A percentile compares a stretch with the other conserved stretches of the same genome.
Conservation (phyloP, 2,329 filamentous ascomycete species). For the Epicoccum sorghinum region DNA sequence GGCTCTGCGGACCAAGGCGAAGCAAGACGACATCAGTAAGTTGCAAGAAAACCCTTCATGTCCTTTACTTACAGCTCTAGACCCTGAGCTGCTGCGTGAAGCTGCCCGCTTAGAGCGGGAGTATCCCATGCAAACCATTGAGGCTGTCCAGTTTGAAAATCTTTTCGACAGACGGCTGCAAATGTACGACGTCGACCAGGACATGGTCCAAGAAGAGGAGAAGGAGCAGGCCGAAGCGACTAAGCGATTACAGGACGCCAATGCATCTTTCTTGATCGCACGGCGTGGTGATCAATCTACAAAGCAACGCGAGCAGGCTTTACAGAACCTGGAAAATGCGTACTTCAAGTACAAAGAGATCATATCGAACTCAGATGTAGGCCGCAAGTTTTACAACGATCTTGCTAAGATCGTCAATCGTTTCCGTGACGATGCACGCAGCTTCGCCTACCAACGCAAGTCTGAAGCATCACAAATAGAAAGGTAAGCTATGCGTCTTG, state of each 20-base stretch:
- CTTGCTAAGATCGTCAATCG: conserved; percentile 83
- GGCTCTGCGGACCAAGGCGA: conserved; percentile 76
- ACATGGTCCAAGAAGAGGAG: conserved; percentile 72
- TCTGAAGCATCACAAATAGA: conserved; percentile 82
- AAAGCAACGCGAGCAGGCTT: conserved; percentile 79
- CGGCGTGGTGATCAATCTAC: conserved; percentile 69
- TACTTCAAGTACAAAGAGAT: conserved; percentile 98
- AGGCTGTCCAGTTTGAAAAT: conserved; percentile 87
- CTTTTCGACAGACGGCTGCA: conserved; percentile 85
- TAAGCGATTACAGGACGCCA: conserved; percentile 73
- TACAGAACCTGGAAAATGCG: conserved; percentile 87
- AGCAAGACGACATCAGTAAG: conserved; percentile 82
- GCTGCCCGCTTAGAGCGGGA: conserved; percentile 83
- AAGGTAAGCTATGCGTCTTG: conserved; percentile 59
- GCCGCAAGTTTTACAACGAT: conserved; percentile 96
- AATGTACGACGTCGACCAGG: conserved; percentile 79
- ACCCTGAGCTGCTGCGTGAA: conserved; percentile 80
- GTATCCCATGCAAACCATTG: conserved; percentile 82
- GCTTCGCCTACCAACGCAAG: conserved; percentile 80
- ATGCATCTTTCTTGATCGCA: conserved; percentile 77
- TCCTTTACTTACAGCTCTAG: conserved; percentile 46
- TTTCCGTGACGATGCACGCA: conserved; percentile 80
- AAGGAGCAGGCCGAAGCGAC: conserved; percentile 77
- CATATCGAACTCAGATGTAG: conserved; percentile 86
- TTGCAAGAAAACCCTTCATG: conserved; percentile 15